These are phyloP conservation scores for Trichoderma harzianum DNA, from an alignment of 2,329 filamentous ascomycete species.

Conservation along the genomic window DNA sequence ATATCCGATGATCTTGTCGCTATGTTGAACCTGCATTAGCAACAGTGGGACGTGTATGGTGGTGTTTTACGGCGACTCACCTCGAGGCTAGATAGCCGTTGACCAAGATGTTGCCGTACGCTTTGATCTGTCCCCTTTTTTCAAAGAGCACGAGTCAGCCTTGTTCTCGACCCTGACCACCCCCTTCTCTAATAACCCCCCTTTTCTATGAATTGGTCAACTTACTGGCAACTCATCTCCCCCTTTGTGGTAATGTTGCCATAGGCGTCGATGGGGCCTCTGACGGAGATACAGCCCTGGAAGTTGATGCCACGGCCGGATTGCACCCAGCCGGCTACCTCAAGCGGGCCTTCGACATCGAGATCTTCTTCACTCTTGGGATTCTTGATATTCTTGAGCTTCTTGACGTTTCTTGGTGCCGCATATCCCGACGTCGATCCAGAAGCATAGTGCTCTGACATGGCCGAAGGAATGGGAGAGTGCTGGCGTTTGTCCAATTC, in stretches of 20 bases:
- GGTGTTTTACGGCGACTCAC: slow-evolving; percentile 28
- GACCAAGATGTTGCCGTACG: slow-evolving; percentile 45
- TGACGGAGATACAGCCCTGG: slow-evolving; percentile 42
- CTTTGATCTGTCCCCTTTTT: slow-evolving; percentile 42
- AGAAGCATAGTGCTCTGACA: slow-evolving; percentile 29
- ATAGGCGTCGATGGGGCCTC: slow-evolving; percentile 46
- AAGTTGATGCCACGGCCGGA: slow-evolving; percentile 44
- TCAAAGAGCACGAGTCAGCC: background rate
- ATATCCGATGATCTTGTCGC: slow-evolving; percentile 45
- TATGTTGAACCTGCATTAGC: slow-evolving; percentile 21
- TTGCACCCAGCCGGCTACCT: slow-evolving; percentile 46
- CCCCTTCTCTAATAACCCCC: slow-evolving; percentile 24
- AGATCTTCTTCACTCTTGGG: slow-evolving; percentile 41
- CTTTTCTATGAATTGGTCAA: slow-evolving; percentile 27
- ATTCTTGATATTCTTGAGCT: slow-evolving; percentile 40
- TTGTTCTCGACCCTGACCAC: slow-evolving; percentile 20
- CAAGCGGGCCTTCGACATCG: slow-evolving; percentile 42
- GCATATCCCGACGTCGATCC: slow-evolving; percentile 25
- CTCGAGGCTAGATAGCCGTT: slow-evolving; percentile 38
- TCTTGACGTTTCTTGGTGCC: slow-evolving; percentile 26
- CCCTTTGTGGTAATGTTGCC: slow-evolving; percentile 42
- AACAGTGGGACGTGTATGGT: background rate
- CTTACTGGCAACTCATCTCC: slow-evolving; percentile 42
- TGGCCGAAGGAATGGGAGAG: slow-evolving; percentile 8
- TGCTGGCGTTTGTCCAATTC: background rate